Base-by-base conservation (phyloP, 1,139 yeast species). In the Taphrina deformans region DNA sequence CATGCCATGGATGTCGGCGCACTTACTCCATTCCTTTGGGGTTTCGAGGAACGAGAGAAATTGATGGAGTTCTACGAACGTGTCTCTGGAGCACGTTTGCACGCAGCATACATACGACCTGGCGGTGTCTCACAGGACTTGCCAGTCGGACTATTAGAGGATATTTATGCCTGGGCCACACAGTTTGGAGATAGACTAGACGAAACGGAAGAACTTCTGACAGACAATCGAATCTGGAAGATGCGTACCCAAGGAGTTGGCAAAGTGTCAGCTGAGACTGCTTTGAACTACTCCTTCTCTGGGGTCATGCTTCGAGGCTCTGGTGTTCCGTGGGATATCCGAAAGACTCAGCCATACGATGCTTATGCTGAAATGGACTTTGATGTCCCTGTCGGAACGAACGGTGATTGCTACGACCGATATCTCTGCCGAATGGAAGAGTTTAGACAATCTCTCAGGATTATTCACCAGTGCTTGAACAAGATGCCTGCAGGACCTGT, bases 1-100 rank as follows among this genome's bases (percentile, higher is more conserved):
- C 96, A 89, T 77, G 91, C 93, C 73, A 89, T 89, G 96, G 96
- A 89, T 80, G 96, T 89, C 66, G 96, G 96, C 79, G 96, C 96
- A 35, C 82, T 89, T 77, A 89, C 96, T 52, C 96, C 96, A 64
- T 89, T 89, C 82, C 80, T 89, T 77, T 89, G 96, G 96, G 96
- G 96, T 69, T 88, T 89, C 77, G 96, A 89, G 79, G 96, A 89
- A 77, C 85, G 96, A 78, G 96, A 89, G 77, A 89, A 89, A 79
- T 82, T 89, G 75, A 89, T 89, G 96, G 96, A 89, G 77, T 89
- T 89, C 75, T 89, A 89, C 76, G 96, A 89, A 79, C 85, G 96
- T 75, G 96, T 89, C 44, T 85, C 90, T 44, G 96, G 96, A 70
- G 96, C 96, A 40, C 85, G 96, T 78, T 82, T 89, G 75, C 96